Percentiles rank a stretch among this genome's conserved stretches.
Evolutionary conservation across 2,329 filamentous ascomycete genomes (phyloP).

Genomic region (Fusarium equiseti): DNA sequence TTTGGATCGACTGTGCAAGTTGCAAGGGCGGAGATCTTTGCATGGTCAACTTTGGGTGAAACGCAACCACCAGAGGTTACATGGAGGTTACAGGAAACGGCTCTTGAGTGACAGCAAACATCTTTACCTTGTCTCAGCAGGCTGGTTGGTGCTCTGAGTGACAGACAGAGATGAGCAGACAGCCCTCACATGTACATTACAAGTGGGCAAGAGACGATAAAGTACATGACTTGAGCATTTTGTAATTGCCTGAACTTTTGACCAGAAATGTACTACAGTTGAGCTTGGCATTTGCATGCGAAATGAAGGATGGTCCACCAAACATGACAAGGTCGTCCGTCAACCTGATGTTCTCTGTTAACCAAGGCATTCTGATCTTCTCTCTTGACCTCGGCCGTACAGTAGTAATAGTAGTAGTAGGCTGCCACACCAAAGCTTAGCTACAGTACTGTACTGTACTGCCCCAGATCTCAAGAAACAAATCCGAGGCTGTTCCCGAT

Average conservation of each 20-base stretch:
- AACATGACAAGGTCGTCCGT: neutral
- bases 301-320: constrained; percentile 19
- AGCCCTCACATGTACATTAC: neutral
- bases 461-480: constrained; percentile 21
- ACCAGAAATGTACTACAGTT: neutral
- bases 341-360: constrained; percentile 14
- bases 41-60: constrained; percentile 19
- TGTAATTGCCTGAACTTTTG: constrained; percentile 16
- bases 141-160: neutral
- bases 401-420: neutral
- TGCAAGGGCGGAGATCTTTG: constrained; percentile 18
- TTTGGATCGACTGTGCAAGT: neutral
- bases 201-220: constrained; percentile 23
- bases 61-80: constrained; percentile 31
- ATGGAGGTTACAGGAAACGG: constrained; percentile 42
- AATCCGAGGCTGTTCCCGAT: constrained; percentile 36
- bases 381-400: neutral
- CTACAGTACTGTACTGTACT: neutral
- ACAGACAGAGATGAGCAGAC: neutral
- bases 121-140: constrained; percentile 35
- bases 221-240: constrained; percentile 15
- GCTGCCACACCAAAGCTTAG: neutral
- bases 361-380: neutral
- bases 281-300: constrained; percentile 21
- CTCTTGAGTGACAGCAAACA: constrained; percentile 45